phyloP scores from a whole-genome alignment of 1,139 yeast species.

The Candida labiduridarum region DNA sequence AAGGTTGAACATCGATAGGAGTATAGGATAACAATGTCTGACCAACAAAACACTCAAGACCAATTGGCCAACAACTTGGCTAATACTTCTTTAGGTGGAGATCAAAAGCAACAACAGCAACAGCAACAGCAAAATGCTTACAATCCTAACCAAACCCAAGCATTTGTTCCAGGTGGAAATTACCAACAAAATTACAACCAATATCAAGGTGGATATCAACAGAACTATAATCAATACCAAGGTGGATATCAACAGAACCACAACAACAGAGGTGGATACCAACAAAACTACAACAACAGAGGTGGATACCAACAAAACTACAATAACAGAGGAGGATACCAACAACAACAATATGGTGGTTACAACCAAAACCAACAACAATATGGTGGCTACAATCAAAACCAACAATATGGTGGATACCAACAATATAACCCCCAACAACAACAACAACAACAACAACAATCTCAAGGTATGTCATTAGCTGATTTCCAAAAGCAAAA shows the following conservation, averaged over 20 bases:
- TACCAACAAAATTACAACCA: slow-evolving; percentile 25
- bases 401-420: slow-evolving; percentile 11
- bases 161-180: slow-evolving; percentile 13
- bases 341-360: slow-evolving; percentile 21
- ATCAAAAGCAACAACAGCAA: slow-evolving; percentile 20
- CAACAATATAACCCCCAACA: slow-evolving; percentile 13
- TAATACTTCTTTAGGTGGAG: slow-evolving; percentile 42
- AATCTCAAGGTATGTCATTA: slow-evolving; percentile 69
- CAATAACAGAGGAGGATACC: slow-evolving; percentile 12
- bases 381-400: slow-evolving; percentile 1
- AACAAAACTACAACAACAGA: slow-evolving; percentile 19
- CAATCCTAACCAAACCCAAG: slow-evolving; percentile 12
- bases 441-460: slow-evolving; percentile 23
- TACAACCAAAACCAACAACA: slow-evolving; percentile 15
- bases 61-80: slow-evolving; percentile 59
- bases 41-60: slow-evolving; percentile 48
- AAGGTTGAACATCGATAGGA: background rate
- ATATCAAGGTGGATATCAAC: slow-evolving; percentile 25
- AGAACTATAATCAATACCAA: slow-evolving; percentile 19
- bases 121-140: slow-evolving; percentile 17
- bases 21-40: slow-evolving; percentile 39
- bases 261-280: slow-evolving; percentile 28
- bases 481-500: slow-evolving; percentile 85
- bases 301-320: slow-evolving; percentile 33
- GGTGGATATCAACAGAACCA: slow-evolving; percentile 24